phyloP scores from a whole-genome alignment of 129 eudicot genomes.

The Scalesia atractyloides region DNA sequence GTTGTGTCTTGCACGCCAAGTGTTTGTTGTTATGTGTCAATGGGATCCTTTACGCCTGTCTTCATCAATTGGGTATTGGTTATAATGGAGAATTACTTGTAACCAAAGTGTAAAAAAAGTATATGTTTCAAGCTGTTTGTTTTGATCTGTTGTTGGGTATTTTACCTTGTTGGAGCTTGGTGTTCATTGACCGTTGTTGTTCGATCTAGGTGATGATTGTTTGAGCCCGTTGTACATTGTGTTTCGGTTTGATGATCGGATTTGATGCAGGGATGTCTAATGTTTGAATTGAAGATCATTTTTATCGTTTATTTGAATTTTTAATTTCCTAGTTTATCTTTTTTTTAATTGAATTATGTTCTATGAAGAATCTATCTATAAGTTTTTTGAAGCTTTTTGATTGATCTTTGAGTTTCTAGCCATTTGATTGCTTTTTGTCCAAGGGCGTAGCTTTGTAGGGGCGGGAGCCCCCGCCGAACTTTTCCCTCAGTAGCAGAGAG shows the following conservation, averaged over 20 bases:
- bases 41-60: conserved; percentile 27
- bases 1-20: conserved; percentile 40
- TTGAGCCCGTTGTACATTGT: conserved; percentile 1
- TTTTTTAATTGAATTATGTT: no score
- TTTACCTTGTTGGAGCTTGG: neutral
- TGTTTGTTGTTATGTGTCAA: conserved; percentile 31
- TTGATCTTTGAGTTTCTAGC: no score
- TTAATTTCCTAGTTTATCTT: no score
- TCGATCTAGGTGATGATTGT: conserved; percentile 24
- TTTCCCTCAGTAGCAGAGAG: no score
- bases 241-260: conserved; percentile 17
- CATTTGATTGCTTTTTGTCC: no score
- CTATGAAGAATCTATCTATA: no score
- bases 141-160: conserved; percentile 17
- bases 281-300: no score
- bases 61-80: conserved; percentile 22
- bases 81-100: conserved; percentile 33
- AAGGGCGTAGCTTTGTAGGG: no score
- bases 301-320: no score
- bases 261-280: no score
- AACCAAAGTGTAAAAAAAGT: conserved; percentile 23
- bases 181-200: neutral
- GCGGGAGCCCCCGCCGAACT: no score
- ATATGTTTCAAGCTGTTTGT: conserved; percentile 10
- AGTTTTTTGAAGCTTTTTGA: no score